These are phyloP conservation scores for Jamesozyma lodderae DNA, from an alignment of 805 yeast genomes.

Conservation along the genomic window DNA sequence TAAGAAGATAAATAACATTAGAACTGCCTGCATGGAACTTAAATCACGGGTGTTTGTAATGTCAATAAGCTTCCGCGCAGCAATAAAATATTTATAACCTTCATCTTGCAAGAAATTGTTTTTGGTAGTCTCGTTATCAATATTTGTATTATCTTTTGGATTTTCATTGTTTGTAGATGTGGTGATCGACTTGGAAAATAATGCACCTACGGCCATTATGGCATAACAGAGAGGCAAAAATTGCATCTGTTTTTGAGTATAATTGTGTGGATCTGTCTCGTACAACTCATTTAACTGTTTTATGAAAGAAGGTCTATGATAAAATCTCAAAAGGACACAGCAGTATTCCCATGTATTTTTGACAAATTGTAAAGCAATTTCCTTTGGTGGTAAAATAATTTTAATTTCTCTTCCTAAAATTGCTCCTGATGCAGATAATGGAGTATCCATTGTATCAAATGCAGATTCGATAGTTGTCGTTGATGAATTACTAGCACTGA, in stretches of 20 bases:
- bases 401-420: conserved; percentile 42
- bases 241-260: conserved; percentile 67
- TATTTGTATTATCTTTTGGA: neutral
- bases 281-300: conserved; percentile 68
- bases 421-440: neutral
- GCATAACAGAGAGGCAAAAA: conserved; percentile 78
- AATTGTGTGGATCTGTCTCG: conserved; percentile 66
- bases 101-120: conserved; percentile 40
- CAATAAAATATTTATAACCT: conserved; percentile 76
- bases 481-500: conserved; percentile 3
- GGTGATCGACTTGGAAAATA: conserved; percentile 46
- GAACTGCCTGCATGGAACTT: conserved; percentile 74
- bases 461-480: conserved; percentile 4
- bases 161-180: conserved; percentile 1
- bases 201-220: conserved; percentile 77
- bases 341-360: conserved; percentile 80
- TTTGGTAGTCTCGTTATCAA: conserved; percentile 5
- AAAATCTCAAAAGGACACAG: conserved; percentile 74
- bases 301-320: conserved; percentile 76
- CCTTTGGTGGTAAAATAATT: conserved; percentile 68
- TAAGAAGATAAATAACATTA: conserved; percentile 75
- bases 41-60: conserved; percentile 80
- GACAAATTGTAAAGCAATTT: conserved; percentile 61
- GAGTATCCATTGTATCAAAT: conserved; percentile 2
- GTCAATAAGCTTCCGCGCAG: conserved; percentile 76